Evolutionary conservation across 139 green algal species (phyloP).

Genomic region (Picochlorum sp.): DNA sequence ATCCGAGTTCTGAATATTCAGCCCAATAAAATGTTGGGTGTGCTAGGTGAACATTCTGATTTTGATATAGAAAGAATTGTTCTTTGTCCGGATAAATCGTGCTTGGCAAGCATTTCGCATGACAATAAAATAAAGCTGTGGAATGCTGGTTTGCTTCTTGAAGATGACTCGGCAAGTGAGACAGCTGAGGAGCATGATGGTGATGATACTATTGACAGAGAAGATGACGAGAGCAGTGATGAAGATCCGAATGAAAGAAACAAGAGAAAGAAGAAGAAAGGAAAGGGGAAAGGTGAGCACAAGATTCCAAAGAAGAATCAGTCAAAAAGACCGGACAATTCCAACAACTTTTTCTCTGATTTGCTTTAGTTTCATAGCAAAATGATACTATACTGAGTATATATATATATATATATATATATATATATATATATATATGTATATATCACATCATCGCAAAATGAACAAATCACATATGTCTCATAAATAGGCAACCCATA

Average conservation of each 20-base stretch:
- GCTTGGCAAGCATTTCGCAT: slow-evolving; percentile 64
- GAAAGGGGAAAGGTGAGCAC: slow-evolving; percentile 9
- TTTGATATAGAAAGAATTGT: slow-evolving; percentile 51
- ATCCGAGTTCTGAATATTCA: slow-evolving; percentile 70
- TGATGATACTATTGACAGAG: not conserved
- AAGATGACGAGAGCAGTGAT: not conserved
- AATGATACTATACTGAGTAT: not conserved
- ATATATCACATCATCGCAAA: too few relatives aligned
- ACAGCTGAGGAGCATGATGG: slow-evolving; percentile 15
- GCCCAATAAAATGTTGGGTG: slow-evolving; percentile 77
- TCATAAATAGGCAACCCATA: too few relatives aligned
- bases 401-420: too few relatives aligned
- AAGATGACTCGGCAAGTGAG: slow-evolving; percentile 36
- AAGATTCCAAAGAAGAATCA: slow-evolving; percentile 15
- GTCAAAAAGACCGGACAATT: not conserved
- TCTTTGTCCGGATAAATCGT: slow-evolving; percentile 19
- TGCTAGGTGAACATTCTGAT: slow-evolving; percentile 73
- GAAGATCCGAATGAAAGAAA: not conserved
- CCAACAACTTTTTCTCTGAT: slow-evolving; percentile 20
- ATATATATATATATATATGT: too few relatives aligned
- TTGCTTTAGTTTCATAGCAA: slow-evolving; percentile 13
- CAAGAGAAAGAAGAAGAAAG: not conserved
- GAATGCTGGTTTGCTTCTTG: slow-evolving; percentile 47
- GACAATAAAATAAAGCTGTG: slow-evolving; percentile 72
- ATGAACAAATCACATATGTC: too few relatives aligned